Evolutionary conservation across 2,329 filamentous ascomycete genomes (phyloP), one percentile per base, ranked within the genome.

Genomic region (Lojkania enalia): DNA sequence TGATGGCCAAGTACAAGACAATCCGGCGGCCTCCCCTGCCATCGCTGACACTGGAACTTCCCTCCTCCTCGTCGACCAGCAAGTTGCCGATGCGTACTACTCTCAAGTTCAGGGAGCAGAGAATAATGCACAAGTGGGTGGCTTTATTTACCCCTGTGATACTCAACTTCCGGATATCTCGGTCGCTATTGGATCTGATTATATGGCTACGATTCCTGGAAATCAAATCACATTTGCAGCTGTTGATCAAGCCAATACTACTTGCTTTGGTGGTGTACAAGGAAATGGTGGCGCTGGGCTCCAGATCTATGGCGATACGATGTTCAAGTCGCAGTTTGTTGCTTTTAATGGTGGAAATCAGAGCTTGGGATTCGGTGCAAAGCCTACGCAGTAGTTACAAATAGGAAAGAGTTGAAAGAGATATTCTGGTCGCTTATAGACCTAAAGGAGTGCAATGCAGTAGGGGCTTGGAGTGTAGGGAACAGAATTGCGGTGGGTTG

Each of bases 201-300:
- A 79, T 65, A 80, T 77, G 75, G 82, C 83, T 13, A 77, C 69
- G 27, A 72, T 84, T 25, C 76, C 75, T 44, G 81, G 80, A 4
- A 60, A 62, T 18, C 73, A 61, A 46, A 61, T 73, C 50, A 71
- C 62, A 5, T 72, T 71, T 37, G 66, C 70, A 7, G 48, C 63
- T 5, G 64, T 70, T 21, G 69, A 71, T 32, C 31, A 63, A 29
- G 60, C 61, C 30, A 72, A 72, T 39, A 74, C 74, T 31, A 80
- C 74, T 43, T 88, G 85, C 73, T 87, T 85, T 54, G 85, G 84
- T 48, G 85, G 84, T 55, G 70, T 88, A 14, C 85, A 88, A 71
- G 75, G 78, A 21, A 81, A 79, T 35, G 60, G 60, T 43, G 73
- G 76, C 1, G 71, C 72, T 12, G 69, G 72, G 20, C 66, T 86